These are phyloP conservation scores for Musa itinerans DNA, from an alignment of 176 grass and related monocot species.

Conservation along the genomic window DNA sequence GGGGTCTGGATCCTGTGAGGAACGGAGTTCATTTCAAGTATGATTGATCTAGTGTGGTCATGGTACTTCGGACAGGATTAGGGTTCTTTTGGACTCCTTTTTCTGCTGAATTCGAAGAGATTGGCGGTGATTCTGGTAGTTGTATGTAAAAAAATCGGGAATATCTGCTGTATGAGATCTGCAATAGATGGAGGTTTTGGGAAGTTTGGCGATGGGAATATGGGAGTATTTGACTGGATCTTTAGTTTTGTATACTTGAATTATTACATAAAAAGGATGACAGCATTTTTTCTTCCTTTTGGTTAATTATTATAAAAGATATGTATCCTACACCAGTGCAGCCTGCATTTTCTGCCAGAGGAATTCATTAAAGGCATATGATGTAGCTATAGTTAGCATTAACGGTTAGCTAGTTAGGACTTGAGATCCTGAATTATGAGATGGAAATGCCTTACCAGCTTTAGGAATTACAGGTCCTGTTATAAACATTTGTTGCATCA, in stretches of 20 bases:
- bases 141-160: too few species aligned
- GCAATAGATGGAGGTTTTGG: not conserved
- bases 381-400: slow-evolving; percentile 38
- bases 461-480: not conserved
- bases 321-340: too few species aligned
- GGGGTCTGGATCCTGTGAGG: not conserved
- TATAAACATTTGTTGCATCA: not conserved
- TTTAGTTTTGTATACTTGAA: not conserved
- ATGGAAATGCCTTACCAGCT: not conserved
- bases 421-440: not conserved
- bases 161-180: not conserved
- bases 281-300: not conserved
- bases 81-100: not conserved
- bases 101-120: not conserved
- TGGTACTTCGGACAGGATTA: not conserved
- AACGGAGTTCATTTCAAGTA: not conserved
- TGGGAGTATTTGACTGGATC: not conserved
- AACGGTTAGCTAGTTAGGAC: too few species aligned
- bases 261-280: not conserved
- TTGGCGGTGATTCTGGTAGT: not conserved
- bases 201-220: not conserved
- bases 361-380: slow-evolving; percentile 39
- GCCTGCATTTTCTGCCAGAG: too few species aligned
- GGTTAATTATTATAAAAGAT: too few species aligned
- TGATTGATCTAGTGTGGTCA: not conserved